A percentile compares a stretch with the other conserved stretches of the same genome.
These are phyloP conservation scores for Penicillium palitans DNA, from an alignment of 2,329 filamentous ascomycete genomes.

Conservation along the genomic window DNA sequence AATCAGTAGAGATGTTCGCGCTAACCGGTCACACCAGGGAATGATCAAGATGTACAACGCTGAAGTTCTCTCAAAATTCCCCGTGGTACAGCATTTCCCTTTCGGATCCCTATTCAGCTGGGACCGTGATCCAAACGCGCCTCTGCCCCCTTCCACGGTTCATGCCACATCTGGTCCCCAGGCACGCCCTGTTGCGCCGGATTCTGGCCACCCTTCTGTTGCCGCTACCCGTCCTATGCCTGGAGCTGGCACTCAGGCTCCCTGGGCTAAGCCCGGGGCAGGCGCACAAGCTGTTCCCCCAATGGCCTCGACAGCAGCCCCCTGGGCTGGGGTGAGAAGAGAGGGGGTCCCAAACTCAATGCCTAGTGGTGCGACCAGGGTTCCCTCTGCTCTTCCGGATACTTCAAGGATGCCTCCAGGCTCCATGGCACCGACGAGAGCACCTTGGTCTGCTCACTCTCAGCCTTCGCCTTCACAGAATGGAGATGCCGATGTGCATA, in stretches of 20 bases:
- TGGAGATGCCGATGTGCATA: constrained; percentile 26
- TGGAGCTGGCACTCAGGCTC: constrained; percentile 35
- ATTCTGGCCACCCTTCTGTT: constrained; percentile 14
- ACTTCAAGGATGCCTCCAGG: constrained; percentile 33
- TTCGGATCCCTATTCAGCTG: constrained; percentile 80
- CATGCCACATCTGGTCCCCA: constrained; percentile 50
- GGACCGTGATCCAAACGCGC: constrained; percentile 66
- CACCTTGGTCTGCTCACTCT: constrained; percentile 31
- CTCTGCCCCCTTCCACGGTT: constrained; percentile 50
- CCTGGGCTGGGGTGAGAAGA: constrained; percentile 29
- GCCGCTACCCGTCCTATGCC: constrained; percentile 17
- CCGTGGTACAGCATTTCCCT: constrained; percentile 94
- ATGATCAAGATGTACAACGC: constrained; percentile 99
- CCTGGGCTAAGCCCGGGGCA: constrained; percentile 34
- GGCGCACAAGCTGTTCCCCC: constrained; percentile 18
- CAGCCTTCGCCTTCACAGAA: constrained; percentile 18
- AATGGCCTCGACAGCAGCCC: constrained; percentile 31
- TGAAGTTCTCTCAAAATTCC: constrained; percentile 94
- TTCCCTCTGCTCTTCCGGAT: constrained; percentile 23
- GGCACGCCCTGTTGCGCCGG: constrained; percentile 24
- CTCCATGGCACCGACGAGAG: constrained; percentile 35
- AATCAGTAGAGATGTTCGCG: background rate
- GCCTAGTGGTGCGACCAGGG: constrained; percentile 3
- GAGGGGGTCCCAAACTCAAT: constrained; percentile 9
- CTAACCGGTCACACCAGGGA: constrained; percentile 54